Base-by-base conservation (phyloP, 768 basidiomycete species). In the Mycena floridula region DNA sequence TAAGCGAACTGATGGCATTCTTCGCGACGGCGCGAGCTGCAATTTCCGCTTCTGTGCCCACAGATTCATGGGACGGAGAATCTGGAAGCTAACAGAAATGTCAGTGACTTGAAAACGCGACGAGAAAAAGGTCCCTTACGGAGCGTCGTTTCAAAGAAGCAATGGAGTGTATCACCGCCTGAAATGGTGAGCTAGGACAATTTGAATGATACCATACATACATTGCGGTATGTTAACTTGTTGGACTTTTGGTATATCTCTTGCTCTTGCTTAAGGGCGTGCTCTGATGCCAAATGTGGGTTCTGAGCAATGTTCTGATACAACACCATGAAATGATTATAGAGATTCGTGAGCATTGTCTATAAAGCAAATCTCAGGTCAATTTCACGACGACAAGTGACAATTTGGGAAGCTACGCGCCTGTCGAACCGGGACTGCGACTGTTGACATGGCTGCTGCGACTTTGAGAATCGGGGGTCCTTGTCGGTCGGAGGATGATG, bases 211-310 rank as follows among this genome's bases (percentile, higher is more conserved):
- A n/a, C n/a, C n/a, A 22, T 13, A 55, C 78, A 50, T 57, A 88
- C 89, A 66, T 86, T 85, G 40, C 89, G 85, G 62, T 95, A 95
- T 0, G 89, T 89, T 38, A 77, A 59, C 61, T 88, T 90, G 42
- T 72, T 83, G 0, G 85, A 78, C 49, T 78, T 80, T 21, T 68
- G 70, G 62, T 91, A 92, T 0, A 91, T 72, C 47, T 90, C 83
- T 25, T 78, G 76, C 56, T 95, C 92, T 55, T 95, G 90, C 40
- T 67, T 75, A 8, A 91, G 72, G 3, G 92, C 81, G 63, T 95
- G 86, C 43, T 89, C 81, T 0, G 81, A 65, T 0, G 89, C 85
- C 16, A 93, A 59, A 20, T 70, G 65, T 0, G 85, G 81, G 47
- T 82, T 70, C 12, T 62, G 46, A 3, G 76, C 61, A 37, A 91